Evolutionary conservation across 2,329 filamentous ascomycete species (phyloP).

Genomic region (Fusarium verrucosum): DNA sequence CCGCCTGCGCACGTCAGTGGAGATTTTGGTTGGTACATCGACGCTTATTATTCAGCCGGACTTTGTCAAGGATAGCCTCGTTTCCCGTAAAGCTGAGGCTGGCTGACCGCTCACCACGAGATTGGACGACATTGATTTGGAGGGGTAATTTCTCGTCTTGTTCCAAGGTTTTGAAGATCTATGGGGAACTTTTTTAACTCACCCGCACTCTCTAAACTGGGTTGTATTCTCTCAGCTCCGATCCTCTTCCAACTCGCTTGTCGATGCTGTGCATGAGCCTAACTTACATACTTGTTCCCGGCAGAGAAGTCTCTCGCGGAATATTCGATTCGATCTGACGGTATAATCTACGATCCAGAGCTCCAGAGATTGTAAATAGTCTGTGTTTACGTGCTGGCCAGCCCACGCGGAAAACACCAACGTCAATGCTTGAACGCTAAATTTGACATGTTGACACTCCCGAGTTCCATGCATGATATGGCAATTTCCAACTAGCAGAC

Average conservation of each 20-base stretch:
- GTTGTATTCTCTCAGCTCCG: conserved; percentile 1
- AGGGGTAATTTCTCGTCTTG: conserved; percentile 20
- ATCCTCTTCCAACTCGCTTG: conserved; percentile 1
- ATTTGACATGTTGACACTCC: neutral
- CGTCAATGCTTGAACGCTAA: conserved; percentile 30
- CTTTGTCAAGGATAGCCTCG: conserved; percentile 44
- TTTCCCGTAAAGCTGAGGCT: conserved; percentile 41
- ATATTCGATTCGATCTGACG: conserved; percentile 5
- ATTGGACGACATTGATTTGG: conserved; percentile 35
- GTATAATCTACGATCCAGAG: neutral
- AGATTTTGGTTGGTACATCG: conserved; percentile 24
- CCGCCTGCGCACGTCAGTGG: conserved; percentile 29
- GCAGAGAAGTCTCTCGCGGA: neutral
- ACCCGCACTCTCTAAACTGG: conserved; percentile 15
- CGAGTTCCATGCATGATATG: conserved; percentile 6
- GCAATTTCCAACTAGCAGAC: neutral
- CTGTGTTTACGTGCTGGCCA: conserved; percentile 12
- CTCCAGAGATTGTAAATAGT: conserved; percentile 8
- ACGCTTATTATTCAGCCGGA: conserved; percentile 21
- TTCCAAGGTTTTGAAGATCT: conserved; percentile 25
- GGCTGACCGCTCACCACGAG: conserved; percentile 42
- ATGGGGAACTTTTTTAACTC: conserved; percentile 1
- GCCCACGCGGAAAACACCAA: conserved; percentile 26
- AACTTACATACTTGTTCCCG: conserved; percentile 8
- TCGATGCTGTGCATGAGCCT: conserved; percentile 5